A percentile compares a stretch with the other conserved stretches of the same genome.
Evolutionary conservation across 768 basidiomycete species (phyloP).

Genomic region (Gelatoporia subvermispora): DNA sequence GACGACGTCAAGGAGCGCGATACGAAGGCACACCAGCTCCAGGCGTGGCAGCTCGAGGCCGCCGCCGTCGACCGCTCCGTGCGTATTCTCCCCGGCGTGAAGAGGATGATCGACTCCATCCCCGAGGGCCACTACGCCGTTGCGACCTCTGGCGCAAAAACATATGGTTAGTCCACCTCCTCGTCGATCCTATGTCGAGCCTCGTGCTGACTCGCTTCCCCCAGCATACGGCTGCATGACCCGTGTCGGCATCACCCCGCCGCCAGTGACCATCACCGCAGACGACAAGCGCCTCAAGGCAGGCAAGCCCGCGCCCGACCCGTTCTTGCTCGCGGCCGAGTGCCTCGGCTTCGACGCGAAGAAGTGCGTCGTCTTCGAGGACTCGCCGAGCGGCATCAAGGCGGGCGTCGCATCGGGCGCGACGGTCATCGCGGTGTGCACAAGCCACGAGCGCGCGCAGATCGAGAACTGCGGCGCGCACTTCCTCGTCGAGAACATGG

Average conservation of each 20-base stretch:
- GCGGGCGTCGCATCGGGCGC: conserved; percentile 72
- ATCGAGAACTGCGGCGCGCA: conserved; percentile 55
- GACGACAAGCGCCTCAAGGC: conserved; percentile 70
- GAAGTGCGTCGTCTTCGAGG: conserved; percentile 75
- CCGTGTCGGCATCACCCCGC: conserved; percentile 64
- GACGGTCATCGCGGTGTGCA: conserved; percentile 72
- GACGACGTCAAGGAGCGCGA: conserved; percentile 17
- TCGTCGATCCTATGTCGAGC: neutral
- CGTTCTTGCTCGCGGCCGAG: conserved; percentile 57
- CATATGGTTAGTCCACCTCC: conserved; percentile 49
- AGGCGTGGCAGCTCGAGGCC: conserved; percentile 56
- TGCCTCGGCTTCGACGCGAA: conserved; percentile 51
- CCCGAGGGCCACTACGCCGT: conserved; percentile 66
- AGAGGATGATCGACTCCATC: conserved; percentile 57
- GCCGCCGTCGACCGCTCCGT: conserved; percentile 56
- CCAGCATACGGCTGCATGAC: conserved; percentile 64
- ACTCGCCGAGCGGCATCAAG: conserved; percentile 61
- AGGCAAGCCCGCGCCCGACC: conserved; percentile 59
- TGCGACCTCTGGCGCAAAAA: conserved; percentile 70
- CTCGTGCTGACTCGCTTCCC: conserved; percentile 8
- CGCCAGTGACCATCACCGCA: conserved; percentile 67
- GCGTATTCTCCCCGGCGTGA: conserved; percentile 67
- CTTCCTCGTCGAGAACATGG: conserved; percentile 52
- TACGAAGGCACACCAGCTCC: conserved; percentile 27
- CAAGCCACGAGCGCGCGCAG: conserved; percentile 55